Evolutionary conservation across 1,139 yeast species (phyloP), one percentile per base, ranked within the genome.

Genomic region (Taphrina communis): DNA sequence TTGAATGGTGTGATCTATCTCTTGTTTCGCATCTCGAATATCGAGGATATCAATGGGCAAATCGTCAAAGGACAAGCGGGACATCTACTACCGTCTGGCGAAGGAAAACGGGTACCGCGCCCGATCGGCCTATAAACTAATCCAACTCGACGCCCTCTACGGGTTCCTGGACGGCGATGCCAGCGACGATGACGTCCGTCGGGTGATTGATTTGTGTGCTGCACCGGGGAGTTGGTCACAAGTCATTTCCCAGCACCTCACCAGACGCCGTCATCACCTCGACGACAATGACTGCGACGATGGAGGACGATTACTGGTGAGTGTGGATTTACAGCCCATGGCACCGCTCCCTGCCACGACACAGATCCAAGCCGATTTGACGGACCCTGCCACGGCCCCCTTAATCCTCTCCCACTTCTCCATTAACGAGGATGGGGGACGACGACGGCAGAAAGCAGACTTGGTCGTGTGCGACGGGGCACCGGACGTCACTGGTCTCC

Each of bases 221-320:
- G 99, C 99, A 4, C 99, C 99, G 0, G 99, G 99, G 1, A 91
- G 97, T 4, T 94, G 99, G 99, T 90, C 97, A 1, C 99, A 94
- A 77, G 99, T 94, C 0, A 83, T 94, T n/a, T 86, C 96, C 9
- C 80, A 89, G 71, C 88, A 87, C 38, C 44, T 65, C 21, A 35
- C 42, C 19, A n/a, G 12, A 31, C 59, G 58, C 12, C 36, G 70
- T 73, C 72, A 46, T 21, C 51, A 19, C 5, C 70, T 66, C 31
- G 31, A 25, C 31, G 31, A 25, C 31, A 25, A 71, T 38, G 65
- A 41, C 31, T 19, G 21, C 39, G 12, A 7, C 17, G 44, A 36
- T 31, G 35, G 74, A 70, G 56, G 73, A 68, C 87, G 92, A 48
- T 88, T 88, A 76, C 90, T 94, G 50, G 96, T 94, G 14, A 91